Percentiles rank a stretch among this genome's conserved stretches.
Conservation (phyloP, 441 rosid genomes). For the Heliophila coronopifolia region DNA sequence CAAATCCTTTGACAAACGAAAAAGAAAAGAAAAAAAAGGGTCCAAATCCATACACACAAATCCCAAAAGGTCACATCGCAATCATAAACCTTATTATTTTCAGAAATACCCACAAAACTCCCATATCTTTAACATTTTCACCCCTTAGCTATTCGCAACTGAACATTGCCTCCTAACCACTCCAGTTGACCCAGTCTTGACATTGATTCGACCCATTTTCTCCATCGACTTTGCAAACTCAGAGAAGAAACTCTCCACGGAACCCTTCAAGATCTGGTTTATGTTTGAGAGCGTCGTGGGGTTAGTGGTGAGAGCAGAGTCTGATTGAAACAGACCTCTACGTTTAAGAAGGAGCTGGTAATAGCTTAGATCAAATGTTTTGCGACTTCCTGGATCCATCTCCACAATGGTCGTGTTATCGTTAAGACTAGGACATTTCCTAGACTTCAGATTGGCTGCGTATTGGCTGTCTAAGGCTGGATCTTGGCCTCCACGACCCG, state of each 20-base stretch:
- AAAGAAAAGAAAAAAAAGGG: no score
- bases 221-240: conserved; percentile 69
- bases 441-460: conserved; percentile 62
- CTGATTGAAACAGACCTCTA: conserved; percentile 67
- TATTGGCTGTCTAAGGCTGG: conserved; percentile 62
- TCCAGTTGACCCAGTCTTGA: conserved; percentile 52
- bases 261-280: conserved; percentile 40
- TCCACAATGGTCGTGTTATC: conserved; percentile 57
- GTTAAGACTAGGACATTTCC: conserved; percentile 47
- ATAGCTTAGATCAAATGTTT: conserved; percentile 67
- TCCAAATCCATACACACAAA: conserved; percentile 22
- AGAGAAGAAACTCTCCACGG: conserved; percentile 37
- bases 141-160: conserved; percentile 38
- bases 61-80: conserved; percentile 9
- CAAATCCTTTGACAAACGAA: no score
- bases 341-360: conserved; percentile 48
- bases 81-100: conserved; percentile 7
- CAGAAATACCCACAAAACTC: conserved; percentile 12
- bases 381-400: conserved; percentile 81
- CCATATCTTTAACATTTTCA: background rate
- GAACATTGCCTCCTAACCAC: conserved; percentile 68
- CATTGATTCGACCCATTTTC: conserved; percentile 61
- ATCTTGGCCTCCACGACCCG: conserved; percentile 49
- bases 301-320: conserved; percentile 59
- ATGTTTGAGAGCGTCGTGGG: conserved; percentile 39